These are phyloP conservation scores for Alternaria postmessia DNA, from an alignment of 2,329 filamentous ascomycete genomes.

Conservation along the genomic window DNA sequence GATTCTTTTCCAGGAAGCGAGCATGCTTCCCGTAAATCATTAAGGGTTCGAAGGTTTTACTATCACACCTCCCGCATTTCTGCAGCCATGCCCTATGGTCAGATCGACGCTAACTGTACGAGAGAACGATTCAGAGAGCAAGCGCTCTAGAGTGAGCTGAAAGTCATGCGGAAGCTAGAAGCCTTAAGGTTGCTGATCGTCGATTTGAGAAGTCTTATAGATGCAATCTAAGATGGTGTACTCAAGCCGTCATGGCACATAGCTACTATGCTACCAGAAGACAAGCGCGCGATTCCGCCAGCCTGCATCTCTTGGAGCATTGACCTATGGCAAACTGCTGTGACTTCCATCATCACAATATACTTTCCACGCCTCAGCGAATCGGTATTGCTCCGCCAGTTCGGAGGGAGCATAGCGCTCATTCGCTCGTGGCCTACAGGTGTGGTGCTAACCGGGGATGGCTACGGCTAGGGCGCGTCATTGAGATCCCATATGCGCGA, in stretches of 20 bases:
- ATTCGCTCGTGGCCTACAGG: not conserved
- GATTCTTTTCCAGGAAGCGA: not conserved
- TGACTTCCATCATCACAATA: conserved; percentile 3
- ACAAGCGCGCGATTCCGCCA: not conserved
- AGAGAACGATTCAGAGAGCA: conserved; percentile 1
- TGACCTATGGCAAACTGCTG: not conserved
- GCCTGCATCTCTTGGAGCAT: not conserved
- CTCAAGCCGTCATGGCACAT: not conserved
- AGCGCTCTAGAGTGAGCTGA: not conserved
- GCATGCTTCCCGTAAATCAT: not conserved
- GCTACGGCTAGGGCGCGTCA: not conserved
- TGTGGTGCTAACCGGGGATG: not conserved
- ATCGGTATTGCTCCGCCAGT: not conserved
- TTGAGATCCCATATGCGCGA: not conserved
- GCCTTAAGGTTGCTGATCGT: not conserved
- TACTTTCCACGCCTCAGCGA: not conserved
- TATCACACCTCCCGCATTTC: not conserved
- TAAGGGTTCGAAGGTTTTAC: not conserved
- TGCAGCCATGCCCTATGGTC: not conserved
- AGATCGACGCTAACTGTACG: conserved; percentile 1
- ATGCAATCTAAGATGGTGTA: not conserved
- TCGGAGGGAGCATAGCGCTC: not conserved
- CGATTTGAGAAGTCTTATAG: not conserved
- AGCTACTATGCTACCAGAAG: not conserved
- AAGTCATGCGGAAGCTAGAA: not conserved